Conservation (phyloP, 345 rosid genomes). For the Leavenworthia alabamica region DNA sequence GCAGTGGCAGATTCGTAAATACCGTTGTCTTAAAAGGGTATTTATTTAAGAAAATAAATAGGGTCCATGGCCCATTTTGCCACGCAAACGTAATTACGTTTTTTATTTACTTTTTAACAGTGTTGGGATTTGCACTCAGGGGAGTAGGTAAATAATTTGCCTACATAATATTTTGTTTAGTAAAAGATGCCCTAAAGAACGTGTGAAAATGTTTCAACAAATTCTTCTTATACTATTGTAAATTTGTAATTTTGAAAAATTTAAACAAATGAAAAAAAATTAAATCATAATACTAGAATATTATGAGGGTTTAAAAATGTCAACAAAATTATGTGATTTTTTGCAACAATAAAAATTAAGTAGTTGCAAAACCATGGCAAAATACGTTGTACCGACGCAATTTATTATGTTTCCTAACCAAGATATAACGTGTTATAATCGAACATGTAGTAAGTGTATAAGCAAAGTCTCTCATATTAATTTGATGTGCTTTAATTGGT, state of each 20-base stretch:
- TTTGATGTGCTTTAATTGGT: neutral
- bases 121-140: too few species aligned
- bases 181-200: neutral
- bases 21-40: neutral
- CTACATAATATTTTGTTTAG: neutral
- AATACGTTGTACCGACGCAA: neutral
- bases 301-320: too few species aligned
- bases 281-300: neutral
- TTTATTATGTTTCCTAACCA: too few species aligned
- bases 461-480: neutral
- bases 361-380: neutral
- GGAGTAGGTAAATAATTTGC: neutral
- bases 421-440: neutral
- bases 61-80: slow-evolving; percentile 1
- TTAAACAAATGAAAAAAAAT: neutral
- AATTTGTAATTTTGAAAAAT: neutral
- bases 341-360: neutral
- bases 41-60: neutral
- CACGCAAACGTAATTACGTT: neutral
- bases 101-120: neutral
- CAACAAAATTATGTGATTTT: too few species aligned
- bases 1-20: slow-evolving; percentile 37
- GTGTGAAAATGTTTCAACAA: neutral
- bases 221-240: neutral
- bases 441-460: neutral